Evolutionary conservation across 257 asterid species (phyloP).

Genomic region (Capsicum pubescens): DNA sequence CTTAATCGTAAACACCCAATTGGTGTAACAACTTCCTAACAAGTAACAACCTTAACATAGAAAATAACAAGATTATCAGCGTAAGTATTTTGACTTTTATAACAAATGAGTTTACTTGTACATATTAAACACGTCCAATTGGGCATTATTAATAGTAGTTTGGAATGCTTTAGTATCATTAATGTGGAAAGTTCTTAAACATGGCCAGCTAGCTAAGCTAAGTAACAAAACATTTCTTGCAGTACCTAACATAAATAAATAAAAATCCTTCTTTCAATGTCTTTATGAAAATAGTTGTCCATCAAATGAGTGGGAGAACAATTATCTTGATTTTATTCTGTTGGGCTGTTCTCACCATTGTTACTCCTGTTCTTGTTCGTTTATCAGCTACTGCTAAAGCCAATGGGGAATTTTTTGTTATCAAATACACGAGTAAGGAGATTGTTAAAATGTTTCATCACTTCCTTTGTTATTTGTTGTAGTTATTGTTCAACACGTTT

Average conservation of each 20-base stretch:
- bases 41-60: constrained; percentile 49
- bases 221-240: constrained; percentile 38
- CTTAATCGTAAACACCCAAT: constrained; percentile 32
- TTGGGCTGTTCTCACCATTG: constrained; percentile 76
- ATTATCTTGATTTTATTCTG: constrained; percentile 60
- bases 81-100: constrained; percentile 37
- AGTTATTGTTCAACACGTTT: too few relatives aligned
- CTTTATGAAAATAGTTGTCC: constrained; percentile 27
- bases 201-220: constrained; percentile 64
- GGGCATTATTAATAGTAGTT: constrained; percentile 26
- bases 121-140: background rate
- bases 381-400: constrained; percentile 67
- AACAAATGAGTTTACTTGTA: background rate
- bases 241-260: background rate
- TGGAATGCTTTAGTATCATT: constrained; percentile 30
- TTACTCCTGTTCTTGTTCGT: constrained; percentile 73
- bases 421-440: constrained; percentile 37
- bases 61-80: constrained; percentile 32
- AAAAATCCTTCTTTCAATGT: constrained; percentile 33
- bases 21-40: constrained; percentile 67
- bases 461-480: background rate
- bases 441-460: background rate
- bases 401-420: constrained; percentile 32
- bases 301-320: constrained; percentile 68
- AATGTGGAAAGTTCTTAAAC: constrained; percentile 36